Percentiles rank a stretch among this genome's conserved stretches.
Evolutionary conservation across 164 flowering plant species (phyloP).

Genomic region (Magnolia officinalis): DNA sequence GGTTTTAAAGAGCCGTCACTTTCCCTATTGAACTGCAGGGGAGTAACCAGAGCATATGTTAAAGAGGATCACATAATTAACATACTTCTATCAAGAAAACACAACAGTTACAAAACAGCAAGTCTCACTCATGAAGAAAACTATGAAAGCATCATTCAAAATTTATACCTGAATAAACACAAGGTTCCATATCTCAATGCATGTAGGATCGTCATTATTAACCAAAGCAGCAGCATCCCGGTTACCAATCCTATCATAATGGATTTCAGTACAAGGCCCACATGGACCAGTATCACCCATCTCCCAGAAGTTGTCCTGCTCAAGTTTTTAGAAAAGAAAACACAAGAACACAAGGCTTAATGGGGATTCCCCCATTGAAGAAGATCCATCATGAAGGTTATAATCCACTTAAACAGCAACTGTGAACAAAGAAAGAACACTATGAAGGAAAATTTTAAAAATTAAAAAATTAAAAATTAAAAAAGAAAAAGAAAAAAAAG

Average conservation of each 20-base stretch:
- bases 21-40: slow-evolving; percentile 85
- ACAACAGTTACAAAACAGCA: neutral
- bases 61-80: neutral
- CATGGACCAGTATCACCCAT: slow-evolving; percentile 99
- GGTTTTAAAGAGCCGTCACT: slow-evolving; percentile 83
- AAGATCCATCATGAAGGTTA: too few relatives aligned
- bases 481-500: too few relatives aligned
- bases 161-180: slow-evolving; percentile 88
- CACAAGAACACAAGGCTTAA: neutral
- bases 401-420: too few relatives aligned
- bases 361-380: too few relatives aligned
- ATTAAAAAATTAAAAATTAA: too few relatives aligned
- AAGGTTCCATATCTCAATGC: slow-evolving; percentile 97
- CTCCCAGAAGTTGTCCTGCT: slow-evolving; percentile 98
- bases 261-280: slow-evolving; percentile 98
- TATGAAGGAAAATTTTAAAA: neutral
- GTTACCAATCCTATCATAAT: slow-evolving; percentile 85
- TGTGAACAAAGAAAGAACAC: neutral
- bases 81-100: neutral
- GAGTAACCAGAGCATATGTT: slow-evolving; percentile 1
- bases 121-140: neutral
- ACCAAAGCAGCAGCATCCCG: slow-evolving; percentile 85
- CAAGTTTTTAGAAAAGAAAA: neutral
- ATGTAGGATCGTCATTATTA: slow-evolving; percentile 94
- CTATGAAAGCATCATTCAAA: neutral